Conservation (phyloP, 164 flowering plant genomes). For the Protea cynaroides region DNA sequence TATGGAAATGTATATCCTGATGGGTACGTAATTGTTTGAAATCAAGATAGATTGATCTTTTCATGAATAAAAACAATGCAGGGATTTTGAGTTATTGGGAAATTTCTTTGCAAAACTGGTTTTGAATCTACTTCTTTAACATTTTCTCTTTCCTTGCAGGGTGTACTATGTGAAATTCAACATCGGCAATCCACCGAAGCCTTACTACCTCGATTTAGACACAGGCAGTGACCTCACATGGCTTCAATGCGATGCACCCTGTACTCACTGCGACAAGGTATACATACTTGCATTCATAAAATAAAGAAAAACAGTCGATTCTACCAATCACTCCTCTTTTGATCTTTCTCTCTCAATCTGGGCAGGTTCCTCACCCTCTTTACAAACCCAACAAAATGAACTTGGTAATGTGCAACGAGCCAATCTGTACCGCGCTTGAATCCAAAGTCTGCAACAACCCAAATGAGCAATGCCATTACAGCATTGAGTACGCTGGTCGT, state of each 20-base stretch:
- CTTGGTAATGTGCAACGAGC: slow-evolving; percentile 56
- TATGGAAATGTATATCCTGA: slow-evolving; percentile 65
- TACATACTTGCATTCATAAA: neutral
- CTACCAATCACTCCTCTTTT: too few relatives aligned
- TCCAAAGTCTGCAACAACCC: slow-evolving; percentile 42
- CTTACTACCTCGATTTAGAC: slow-evolving; percentile 82
- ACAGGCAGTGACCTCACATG: slow-evolving; percentile 97
- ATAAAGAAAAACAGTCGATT: neutral
- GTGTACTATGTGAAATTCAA: slow-evolving; percentile 50
- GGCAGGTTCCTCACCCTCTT: slow-evolving; percentile 74
- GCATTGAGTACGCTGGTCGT: slow-evolving; percentile 83
- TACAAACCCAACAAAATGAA: slow-evolving; percentile 54
- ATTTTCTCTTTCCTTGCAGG: slow-evolving; percentile 30
- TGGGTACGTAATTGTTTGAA: slow-evolving; percentile 35
- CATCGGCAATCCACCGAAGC: slow-evolving; percentile 71
- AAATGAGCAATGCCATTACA: slow-evolving; percentile 74
- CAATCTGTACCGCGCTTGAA: slow-evolving; percentile 55
- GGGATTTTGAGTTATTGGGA: too few relatives aligned
- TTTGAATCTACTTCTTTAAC: too few relatives aligned
- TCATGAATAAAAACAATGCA: too few relatives aligned
- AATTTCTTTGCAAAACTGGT: too few relatives aligned
- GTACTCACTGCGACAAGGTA: slow-evolving; percentile 62
- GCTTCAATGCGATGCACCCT: slow-evolving; percentile 96
- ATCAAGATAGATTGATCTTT: too few relatives aligned
- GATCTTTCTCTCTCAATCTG: neutral